Percentiles rank a stretch among this genome's conserved stretches.
phyloP scores from a whole-genome alignment of 257 asterid species.

The Echium plantagineum region DNA sequence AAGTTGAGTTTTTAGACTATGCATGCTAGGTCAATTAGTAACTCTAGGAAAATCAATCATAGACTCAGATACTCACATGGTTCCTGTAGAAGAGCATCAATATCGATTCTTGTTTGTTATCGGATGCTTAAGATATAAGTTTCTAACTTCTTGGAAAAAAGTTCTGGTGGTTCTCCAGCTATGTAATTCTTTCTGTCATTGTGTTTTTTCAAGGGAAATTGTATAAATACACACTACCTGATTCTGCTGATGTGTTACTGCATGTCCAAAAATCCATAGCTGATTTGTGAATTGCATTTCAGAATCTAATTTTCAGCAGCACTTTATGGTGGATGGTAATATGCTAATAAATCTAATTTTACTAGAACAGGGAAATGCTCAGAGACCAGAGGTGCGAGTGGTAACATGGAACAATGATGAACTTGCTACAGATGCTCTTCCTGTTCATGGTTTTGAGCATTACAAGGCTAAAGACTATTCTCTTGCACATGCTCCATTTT shows the following conservation, averaged over 20 bases:
- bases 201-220: too few species aligned
- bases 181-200: too few species aligned
- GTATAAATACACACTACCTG: too few species aligned
- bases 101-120: too few species aligned
- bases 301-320: not conserved
- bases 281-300: not conserved
- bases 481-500: constrained; percentile 94
- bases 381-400: constrained; percentile 96
- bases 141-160: too few species aligned
- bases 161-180: too few species aligned
- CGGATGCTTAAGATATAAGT: too few species aligned
- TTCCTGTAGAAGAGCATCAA: too few species aligned
- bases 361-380: constrained; percentile 81
- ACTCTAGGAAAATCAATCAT: too few species aligned
- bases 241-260: not conserved
- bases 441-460: constrained; percentile 93
- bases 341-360: constrained; percentile 13
- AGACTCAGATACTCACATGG: too few species aligned
- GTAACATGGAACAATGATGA: constrained; percentile 89
- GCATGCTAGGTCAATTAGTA: not conserved
- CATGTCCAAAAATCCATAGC: not conserved
- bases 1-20: not conserved
- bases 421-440: constrained; percentile 94
- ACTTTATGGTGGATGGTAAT: not conserved
- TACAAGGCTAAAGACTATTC: constrained; percentile 95